Evolutionary conservation across 331 rosid species (phyloP), one percentile per base, ranked within the genome.

Genomic region (Malus hybrid): DNA sequence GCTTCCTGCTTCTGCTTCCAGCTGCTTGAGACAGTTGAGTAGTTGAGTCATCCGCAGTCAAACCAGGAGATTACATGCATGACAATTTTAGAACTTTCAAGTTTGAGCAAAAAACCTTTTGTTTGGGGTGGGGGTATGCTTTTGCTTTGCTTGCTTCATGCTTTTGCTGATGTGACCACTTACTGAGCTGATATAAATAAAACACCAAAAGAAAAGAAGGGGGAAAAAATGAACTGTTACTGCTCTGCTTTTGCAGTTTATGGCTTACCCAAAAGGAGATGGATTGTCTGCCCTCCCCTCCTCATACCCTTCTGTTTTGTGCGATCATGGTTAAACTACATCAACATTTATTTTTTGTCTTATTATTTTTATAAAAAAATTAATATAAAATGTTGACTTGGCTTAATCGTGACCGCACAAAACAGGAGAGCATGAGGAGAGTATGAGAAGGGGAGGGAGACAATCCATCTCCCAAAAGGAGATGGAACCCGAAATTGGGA

Each of bases 151-250:
- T 34, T 72, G 19, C 39, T 14, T 29, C 67, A 6, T 68, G 79
- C 66, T 74, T 66, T 10, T 18, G 34, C 27, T 57, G 91, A 82
- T 85, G 73, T 79, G 87, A 82, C 90, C 66, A 36, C 72, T 86
- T 71, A 83, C 79, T 72, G 84, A 77, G 64, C 74, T 64, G 14
- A 42, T 10, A 42, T 10, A 42, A 42, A 29, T 55, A 33, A 52
- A 46, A 50, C 61, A 36, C 67, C 42, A 31, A 46, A 73, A 16
- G 16, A 24, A 55, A 69, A n/a, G 12, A 10, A 42, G 14, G 48
- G 48, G 77, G 3, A 20, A 14, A 13, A 22, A 3, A 15, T 72
- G 15, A 34, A 4, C 15, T 13, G 36, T 3, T 20, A 31, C 55
- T 27, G 32, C 72, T 52, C 64, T 32, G 62, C 64, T 46, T 81